Evolutionary conservation across 306 rosid species (phyloP).

Genomic region (Coriaria nepalensis): DNA sequence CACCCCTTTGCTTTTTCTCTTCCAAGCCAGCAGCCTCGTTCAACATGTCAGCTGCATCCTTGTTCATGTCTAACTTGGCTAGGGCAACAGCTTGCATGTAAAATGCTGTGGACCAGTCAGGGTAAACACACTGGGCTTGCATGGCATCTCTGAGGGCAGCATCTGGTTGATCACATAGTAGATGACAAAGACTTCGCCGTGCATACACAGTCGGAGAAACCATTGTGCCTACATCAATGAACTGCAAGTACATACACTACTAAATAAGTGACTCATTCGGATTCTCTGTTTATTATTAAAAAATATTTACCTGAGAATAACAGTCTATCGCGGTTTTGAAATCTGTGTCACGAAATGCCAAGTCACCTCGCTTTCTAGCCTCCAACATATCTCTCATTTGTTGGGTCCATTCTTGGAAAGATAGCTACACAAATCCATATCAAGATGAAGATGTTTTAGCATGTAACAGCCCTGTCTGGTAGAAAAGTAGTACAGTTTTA

Average conservation of each 20-base stretch:
- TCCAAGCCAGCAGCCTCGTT: conserved; percentile 56
- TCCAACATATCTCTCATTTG: conserved; percentile 65
- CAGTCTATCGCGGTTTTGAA: conserved; percentile 44
- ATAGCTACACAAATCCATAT: conserved; percentile 23
- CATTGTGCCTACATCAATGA: conserved; percentile 51
- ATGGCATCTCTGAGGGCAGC: conserved; percentile 75
- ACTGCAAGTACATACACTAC: conserved; percentile 22
- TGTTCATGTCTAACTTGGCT: conserved; percentile 61
- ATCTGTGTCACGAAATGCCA: conserved; percentile 66
- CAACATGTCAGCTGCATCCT: conserved; percentile 64
- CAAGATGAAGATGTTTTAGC: conserved; percentile 6
- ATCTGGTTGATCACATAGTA: conserved; percentile 66
- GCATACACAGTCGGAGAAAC: conserved; percentile 61
- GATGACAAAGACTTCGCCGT: conserved; percentile 50
- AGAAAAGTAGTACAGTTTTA: neutral
- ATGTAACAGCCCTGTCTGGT: neutral
- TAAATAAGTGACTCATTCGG: neutral
- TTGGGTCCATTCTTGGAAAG: conserved; percentile 85
- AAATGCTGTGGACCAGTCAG: conserved; percentile 76
- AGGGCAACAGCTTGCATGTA: conserved; percentile 83
- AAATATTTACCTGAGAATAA: conserved; percentile 42
- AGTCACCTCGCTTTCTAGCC: conserved; percentile 64
- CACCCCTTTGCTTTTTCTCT: conserved; percentile 41
- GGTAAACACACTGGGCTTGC: conserved; percentile 64
- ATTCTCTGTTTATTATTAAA: neutral